phyloP scores from a whole-genome alignment of 371 early-diverging fungal genomes.

The Scutellospora calospora region DNA sequence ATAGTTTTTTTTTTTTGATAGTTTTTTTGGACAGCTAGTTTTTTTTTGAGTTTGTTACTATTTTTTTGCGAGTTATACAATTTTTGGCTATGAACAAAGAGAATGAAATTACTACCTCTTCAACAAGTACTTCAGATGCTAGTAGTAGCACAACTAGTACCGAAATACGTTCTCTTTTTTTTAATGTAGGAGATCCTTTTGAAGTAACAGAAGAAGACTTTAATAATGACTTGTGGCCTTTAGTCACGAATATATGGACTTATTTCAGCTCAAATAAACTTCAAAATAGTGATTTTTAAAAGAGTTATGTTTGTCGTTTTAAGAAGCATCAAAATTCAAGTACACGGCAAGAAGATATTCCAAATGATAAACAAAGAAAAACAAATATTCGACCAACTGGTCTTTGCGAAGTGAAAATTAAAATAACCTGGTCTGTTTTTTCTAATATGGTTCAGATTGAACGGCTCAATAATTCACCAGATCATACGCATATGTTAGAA shows the following conservation, averaged over 20 bases:
- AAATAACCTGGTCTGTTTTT: not conserved
- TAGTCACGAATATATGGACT: constrained; percentile 13
- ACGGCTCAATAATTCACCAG: not conserved
- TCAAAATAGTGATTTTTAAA: not conserved
- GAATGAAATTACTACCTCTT: no score
- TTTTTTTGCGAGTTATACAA: no score
- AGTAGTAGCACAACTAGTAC: no score
- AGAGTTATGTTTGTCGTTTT: not conserved
- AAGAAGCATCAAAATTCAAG: constrained; percentile 10
- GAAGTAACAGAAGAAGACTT: not conserved
- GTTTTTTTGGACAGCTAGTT: no score
- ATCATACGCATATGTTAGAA: constrained; percentile 11
- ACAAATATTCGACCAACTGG: not conserved
- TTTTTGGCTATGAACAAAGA: no score
- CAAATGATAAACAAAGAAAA: not conserved
- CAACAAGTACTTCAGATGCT: no score
- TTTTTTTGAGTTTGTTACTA: no score
- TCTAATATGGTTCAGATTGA: not conserved
- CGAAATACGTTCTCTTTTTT: not conserved
- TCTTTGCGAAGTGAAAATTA: constrained; percentile 2
- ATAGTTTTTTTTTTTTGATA: no score
- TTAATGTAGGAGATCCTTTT: not conserved
- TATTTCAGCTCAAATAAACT: not conserved
- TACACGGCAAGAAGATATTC: not conserved
- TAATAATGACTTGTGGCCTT: constrained; percentile 17